Conservation (phyloP, 768 basidiomycete species). For the Dictyophora rubrovolvata region DNA sequence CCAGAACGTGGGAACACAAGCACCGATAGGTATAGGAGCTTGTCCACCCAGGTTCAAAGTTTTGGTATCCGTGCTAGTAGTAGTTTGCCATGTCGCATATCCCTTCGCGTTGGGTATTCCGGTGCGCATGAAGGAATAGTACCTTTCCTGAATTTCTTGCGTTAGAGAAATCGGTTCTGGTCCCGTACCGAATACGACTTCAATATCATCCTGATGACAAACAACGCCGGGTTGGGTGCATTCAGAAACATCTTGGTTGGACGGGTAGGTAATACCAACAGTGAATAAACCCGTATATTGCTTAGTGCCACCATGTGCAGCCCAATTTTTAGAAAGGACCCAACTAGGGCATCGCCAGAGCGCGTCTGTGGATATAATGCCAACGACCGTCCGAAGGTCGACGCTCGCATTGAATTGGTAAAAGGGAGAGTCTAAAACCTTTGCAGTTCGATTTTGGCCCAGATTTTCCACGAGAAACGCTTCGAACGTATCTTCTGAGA, state of each 20-base stretch:
- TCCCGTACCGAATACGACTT: constrained; percentile 59
- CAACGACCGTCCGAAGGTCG: constrained; percentile 49
- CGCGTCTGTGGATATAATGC: constrained; percentile 55
- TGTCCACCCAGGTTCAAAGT: constrained; percentile 53
- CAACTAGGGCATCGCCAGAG: constrained; percentile 62
- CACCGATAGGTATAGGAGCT: constrained; percentile 40
- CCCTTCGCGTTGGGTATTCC: constrained; percentile 53
- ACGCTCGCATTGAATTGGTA: constrained; percentile 32
- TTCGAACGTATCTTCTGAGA: constrained; percentile 31
- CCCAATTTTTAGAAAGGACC: constrained; percentile 64
- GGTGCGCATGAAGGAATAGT: constrained; percentile 51
- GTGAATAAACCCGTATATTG: constrained; percentile 60
- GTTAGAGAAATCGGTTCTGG: constrained; percentile 45
- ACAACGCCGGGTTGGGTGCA: constrained; percentile 49
- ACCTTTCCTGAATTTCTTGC: constrained; percentile 58
- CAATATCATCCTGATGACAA: constrained; percentile 78
- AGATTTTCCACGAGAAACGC: constrained; percentile 33
- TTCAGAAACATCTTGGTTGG: constrained; percentile 44
- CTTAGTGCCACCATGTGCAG: constrained; percentile 41
- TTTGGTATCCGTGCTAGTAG: constrained; percentile 41
- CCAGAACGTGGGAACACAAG: constrained; percentile 62
- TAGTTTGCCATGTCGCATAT: constrained; percentile 42
- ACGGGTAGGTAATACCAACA: constrained; percentile 62
- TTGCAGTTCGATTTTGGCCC: constrained; percentile 33
- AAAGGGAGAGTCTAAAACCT: constrained; percentile 33